A percentile compares a stretch with the other conserved stretches of the same genome.
Conservation (phyloP, 805 yeast species). For the Lipomyces lipofer region DNA sequence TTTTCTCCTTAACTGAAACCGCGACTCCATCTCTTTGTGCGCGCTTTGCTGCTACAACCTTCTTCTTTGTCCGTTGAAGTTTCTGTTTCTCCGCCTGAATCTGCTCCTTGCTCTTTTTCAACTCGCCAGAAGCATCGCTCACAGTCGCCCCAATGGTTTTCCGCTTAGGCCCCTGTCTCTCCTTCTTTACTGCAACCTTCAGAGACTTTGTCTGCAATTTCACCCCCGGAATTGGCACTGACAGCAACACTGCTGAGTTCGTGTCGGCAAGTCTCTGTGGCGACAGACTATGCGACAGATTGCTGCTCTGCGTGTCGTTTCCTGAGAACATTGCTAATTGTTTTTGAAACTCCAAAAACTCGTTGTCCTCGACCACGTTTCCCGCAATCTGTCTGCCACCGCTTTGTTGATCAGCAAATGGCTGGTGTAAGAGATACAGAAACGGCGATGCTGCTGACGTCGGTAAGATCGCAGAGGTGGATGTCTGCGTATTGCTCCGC, state of each 20-base stretch:
- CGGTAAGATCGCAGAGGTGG: background rate
- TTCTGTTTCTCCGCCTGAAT: conserved; percentile 13
- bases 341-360: background rate
- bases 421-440: background rate
- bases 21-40: conserved; percentile 15
- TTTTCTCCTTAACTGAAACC: too few relatives aligned
- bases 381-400: background rate
- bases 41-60: conserved; percentile 11
- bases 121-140: too few relatives aligned
- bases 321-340: background rate
- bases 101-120: conserved; percentile 17
- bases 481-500: background rate
- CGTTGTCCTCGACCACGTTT: too few relatives aligned
- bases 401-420: background rate
- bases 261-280: too few relatives aligned
- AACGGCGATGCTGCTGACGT: background rate
- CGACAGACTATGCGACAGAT: too few relatives aligned
- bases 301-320: too few relatives aligned
- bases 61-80: conserved; percentile 5
- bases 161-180: too few relatives aligned
- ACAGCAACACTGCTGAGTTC: too few relatives aligned
- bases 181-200: too few relatives aligned
- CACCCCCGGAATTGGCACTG: too few relatives aligned
- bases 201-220: too few relatives aligned
- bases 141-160: too few relatives aligned